Base-by-base conservation (phyloP, 2,329 filamentous ascomycete genomes). In the Pseudocercospora vitis region DNA sequence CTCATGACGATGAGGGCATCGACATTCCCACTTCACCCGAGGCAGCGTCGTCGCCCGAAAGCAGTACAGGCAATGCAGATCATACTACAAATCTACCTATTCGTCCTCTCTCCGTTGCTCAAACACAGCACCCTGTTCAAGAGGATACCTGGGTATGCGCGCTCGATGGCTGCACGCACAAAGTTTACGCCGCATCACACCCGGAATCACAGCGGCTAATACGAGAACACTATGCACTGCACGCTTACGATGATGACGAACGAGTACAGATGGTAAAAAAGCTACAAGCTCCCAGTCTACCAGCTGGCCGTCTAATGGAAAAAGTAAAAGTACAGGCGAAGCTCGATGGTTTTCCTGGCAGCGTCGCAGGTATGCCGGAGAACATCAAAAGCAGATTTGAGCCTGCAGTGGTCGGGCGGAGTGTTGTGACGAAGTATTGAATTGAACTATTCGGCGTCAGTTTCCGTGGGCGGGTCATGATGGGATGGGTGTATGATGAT, bases 81-180 rank as follows among this genome's bases (percentile, higher is more conserved):
- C 51, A 51, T 11, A 31, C 51, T 4, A 31, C 49, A 7, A 49
- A 56, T 16, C 32, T 54, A 4, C 53, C 57, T 12, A 48, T 73
- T 2, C 72, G 76, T 28, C 40, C 52, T 3, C 23, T 39, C 26
- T 32, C 49, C 14, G 49, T 56, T 12, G 56, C 55, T 14, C 39
- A 55, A 23, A 40, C 46, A 11, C 29, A 44, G 14, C 65, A 68
- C 44, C 62, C 63, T 6, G 48, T 66, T 2, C 67, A 69, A 50
- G 63, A 68, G 55, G 80, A 85, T 49, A 83, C 82, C 0, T 90
- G 86, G 86, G 74, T 73, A 1, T 90, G 87, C 63, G 78, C 79
- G 3, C 77, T 86, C 56, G 80, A 83, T 8, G 83, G 79, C 19
- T 90, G 87, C 63, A 73, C 73, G 31, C 84, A 84, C 61, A 76